Conservation (phyloP, 305 asterid genomes). For the Rubia tinctorum region DNA sequence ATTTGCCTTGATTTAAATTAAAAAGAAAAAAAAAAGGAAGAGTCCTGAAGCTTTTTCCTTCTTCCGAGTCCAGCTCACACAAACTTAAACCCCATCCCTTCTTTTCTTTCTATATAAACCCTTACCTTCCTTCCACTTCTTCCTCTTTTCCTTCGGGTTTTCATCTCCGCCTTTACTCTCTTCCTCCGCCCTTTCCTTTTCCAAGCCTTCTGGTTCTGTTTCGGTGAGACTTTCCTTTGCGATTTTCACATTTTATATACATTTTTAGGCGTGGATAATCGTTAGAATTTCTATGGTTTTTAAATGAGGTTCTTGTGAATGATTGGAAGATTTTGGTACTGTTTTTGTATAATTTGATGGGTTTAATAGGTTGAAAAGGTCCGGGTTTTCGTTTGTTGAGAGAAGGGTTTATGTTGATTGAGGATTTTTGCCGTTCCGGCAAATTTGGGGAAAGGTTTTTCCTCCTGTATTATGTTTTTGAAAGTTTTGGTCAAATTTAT, state of each 20-base stretch:
- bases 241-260: not conserved
- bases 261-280: not conserved
- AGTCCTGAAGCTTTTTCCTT: constrained; percentile 3
- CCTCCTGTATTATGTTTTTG: not conserved
- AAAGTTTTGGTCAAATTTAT: not conserved
- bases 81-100: not conserved
- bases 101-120: constrained; percentile 3
- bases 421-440: not conserved
- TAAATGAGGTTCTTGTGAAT: not conserved
- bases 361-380: not conserved
- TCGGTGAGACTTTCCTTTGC: not conserved
- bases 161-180: not conserved
- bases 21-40: not conserved
- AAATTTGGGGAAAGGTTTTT: not conserved
- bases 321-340: not conserved
- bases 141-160: not conserved
- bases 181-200: constrained; percentile 1
- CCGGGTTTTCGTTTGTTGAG: not conserved
- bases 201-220: not conserved
- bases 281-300: not conserved
- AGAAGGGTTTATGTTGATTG: not conserved
- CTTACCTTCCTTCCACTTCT: not conserved
- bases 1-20: not conserved
- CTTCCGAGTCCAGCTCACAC: not conserved
- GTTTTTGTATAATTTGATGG: not conserved